These are phyloP conservation scores for Penicillium sp. DNA, from an alignment of 2,329 filamentous ascomycete species.

Conservation along the genomic window DNA sequence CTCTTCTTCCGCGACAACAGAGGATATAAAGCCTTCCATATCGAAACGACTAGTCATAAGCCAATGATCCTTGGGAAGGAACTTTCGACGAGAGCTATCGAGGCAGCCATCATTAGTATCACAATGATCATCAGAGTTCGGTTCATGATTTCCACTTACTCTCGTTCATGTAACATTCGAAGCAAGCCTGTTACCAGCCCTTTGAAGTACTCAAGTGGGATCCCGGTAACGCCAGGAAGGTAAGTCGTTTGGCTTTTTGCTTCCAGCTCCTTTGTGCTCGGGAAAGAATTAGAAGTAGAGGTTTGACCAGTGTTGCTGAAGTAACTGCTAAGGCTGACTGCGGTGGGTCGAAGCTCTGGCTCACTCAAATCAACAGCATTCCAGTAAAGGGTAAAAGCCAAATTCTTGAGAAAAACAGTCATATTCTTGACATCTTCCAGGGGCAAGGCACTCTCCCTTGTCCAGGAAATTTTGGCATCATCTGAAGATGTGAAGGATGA, in stretches of 20 bases:
- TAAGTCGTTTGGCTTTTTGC: constrained; percentile 46
- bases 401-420: constrained; percentile 82
- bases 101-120: background rate
- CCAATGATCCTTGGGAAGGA: constrained; percentile 84
- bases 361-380: constrained; percentile 67
- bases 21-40: constrained; percentile 81
- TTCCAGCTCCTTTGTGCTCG: constrained; percentile 36
- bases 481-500: constrained; percentile 45
- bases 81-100: constrained; percentile 70
- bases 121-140: background rate
- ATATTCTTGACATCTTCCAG: constrained; percentile 71
- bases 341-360: constrained; percentile 37
- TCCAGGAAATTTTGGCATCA: constrained; percentile 56
- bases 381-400: constrained; percentile 87
- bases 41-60: constrained; percentile 87
- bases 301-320: constrained; percentile 35
- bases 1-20: constrained; percentile 86
- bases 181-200: constrained; percentile 76
- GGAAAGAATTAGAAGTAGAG: constrained; percentile 13
- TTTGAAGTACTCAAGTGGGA: constrained; percentile 77
- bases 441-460: constrained; percentile 65
- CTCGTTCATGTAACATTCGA: constrained; percentile 87
- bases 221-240: constrained; percentile 64
- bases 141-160: constrained; percentile 46
- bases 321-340: constrained; percentile 48